Conservation (phyloP, 2,329 filamentous ascomycete species). For the Fusarium nelsonii region DNA sequence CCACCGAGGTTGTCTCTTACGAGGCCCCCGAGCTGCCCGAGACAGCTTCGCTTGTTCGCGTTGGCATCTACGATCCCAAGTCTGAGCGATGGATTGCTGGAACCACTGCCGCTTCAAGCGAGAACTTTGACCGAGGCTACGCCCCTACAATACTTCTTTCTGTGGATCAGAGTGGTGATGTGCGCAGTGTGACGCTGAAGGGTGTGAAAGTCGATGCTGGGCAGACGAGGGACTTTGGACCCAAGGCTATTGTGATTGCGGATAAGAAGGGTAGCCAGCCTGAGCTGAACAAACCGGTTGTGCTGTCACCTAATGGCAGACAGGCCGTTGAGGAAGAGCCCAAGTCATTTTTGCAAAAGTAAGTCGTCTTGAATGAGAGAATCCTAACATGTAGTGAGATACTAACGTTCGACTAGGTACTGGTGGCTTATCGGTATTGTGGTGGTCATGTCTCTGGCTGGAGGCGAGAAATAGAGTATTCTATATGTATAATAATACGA, state of each 20-base stretch:
- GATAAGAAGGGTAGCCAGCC: slow-evolving; percentile 66
- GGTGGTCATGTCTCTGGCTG: slow-evolving; percentile 65
- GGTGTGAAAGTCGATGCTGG: slow-evolving; percentile 73
- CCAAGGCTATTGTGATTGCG: slow-evolving; percentile 66
- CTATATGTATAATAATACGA: background rate
- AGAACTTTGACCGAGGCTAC: slow-evolving; percentile 73
- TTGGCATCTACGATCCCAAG: slow-evolving; percentile 68
- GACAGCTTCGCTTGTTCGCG: slow-evolving; percentile 63
- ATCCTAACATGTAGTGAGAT: slow-evolving; percentile 5
- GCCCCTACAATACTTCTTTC: slow-evolving; percentile 67
- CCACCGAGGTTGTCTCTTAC: slow-evolving; percentile 65
- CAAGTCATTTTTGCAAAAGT: slow-evolving; percentile 77
- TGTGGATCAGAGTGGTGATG: slow-evolving; percentile 59
- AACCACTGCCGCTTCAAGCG: slow-evolving; percentile 66
- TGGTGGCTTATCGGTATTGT: slow-evolving; percentile 73
- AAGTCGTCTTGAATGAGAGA: slow-evolving; percentile 48
- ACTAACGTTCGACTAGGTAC: slow-evolving; percentile 64
- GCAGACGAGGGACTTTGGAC: slow-evolving; percentile 73
- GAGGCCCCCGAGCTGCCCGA: slow-evolving; percentile 67
- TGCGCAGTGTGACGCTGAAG: slow-evolving; percentile 65
- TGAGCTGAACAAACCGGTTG: slow-evolving; percentile 72
- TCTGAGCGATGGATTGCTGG: slow-evolving; percentile 64
- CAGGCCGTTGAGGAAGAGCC: slow-evolving; percentile 67
- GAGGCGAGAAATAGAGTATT: slow-evolving; percentile 64
- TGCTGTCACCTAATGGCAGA: slow-evolving; percentile 71